Evolutionary conservation across 2,329 filamentous ascomycete genomes (phyloP).

Genomic region (Emergomyces orientalis): DNA sequence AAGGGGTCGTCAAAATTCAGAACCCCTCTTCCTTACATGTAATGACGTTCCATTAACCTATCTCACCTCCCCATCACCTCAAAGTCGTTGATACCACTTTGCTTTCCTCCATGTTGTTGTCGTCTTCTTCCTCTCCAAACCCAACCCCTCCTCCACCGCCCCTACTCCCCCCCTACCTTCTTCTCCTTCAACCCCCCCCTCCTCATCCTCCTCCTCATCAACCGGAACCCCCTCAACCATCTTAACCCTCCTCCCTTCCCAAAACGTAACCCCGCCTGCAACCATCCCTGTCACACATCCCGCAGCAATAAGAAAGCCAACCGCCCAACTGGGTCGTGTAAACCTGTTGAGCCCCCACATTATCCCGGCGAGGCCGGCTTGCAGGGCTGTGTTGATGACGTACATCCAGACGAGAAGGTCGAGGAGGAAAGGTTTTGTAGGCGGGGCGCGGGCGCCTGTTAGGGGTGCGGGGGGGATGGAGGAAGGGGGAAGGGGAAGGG

Average conservation of each 20-base stretch:
- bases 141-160: neutral
- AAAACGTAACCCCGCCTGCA: slow-evolving; percentile 60
- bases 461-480: slow-evolving; percentile 58
- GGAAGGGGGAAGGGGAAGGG: slow-evolving; percentile 54
- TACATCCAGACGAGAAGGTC: slow-evolving; percentile 73
- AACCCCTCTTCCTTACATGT: too few species aligned
- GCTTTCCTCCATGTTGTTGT: neutral
- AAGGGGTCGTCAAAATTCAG: neutral
- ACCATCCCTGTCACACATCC: slow-evolving; percentile 60
- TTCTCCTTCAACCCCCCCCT: neutral
- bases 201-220: slow-evolving; percentile 40
- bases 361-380: slow-evolving; percentile 61
- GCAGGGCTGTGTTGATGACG: slow-evolving; percentile 68
- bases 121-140: neutral
- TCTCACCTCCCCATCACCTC: neutral
- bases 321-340: slow-evolving; percentile 67
- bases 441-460: slow-evolving; percentile 60
- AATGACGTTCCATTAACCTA: too few species aligned
- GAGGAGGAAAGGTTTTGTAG: slow-evolving; percentile 64
- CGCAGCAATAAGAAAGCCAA: slow-evolving; percentile 66
- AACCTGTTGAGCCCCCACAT: slow-evolving; percentile 76
- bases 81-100: slow-evolving; percentile 7
- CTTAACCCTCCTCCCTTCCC: slow-evolving; percentile 65
- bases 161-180: neutral
- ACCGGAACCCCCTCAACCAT: slow-evolving; percentile 60